Conservation (phyloP, 495 filamentous ascomycete genomes). For the Cercophora scortea region DNA sequence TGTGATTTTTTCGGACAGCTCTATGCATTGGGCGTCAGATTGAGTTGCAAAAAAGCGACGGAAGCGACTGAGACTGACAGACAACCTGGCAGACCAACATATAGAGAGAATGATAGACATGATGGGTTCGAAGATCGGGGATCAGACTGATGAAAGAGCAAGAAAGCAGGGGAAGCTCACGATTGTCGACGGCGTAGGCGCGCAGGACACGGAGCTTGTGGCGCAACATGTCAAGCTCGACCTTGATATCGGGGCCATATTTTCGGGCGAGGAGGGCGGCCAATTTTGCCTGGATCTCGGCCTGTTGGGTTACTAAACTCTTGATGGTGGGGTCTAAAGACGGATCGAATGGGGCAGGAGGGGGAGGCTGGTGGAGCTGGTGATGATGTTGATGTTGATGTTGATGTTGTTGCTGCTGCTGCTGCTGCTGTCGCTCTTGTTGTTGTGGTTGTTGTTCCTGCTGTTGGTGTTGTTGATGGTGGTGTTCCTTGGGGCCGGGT, state of each 20-base stretch:
- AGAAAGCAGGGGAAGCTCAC: conserved; percentile 24
- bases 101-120: neutral
- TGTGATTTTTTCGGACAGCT: conserved; percentile 32
- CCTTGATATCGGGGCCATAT: conserved; percentile 33
- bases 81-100: conserved; percentile 4
- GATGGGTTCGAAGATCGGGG: neutral
- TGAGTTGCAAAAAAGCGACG: neutral
- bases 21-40: conserved; percentile 29
- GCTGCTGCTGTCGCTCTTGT: neutral
- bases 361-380: no score
- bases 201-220: conserved; percentile 38
- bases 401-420: neutral
- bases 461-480: neutral
- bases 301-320: conserved; percentile 39
- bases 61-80: no score
- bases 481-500: neutral
- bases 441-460: neutral
- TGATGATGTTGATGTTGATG: conserved; percentile 1
- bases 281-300: conserved; percentile 41
- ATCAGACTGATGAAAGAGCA: neutral
- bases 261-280: conserved; percentile 36
- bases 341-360: conserved; percentile 21
- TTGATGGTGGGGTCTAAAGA: conserved; percentile 38
- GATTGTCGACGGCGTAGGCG: conserved; percentile 33
- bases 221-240: conserved; percentile 40